Evolutionary conservation across 164 flowering plant genomes (phyloP).

Genomic region (Vitis riparia): DNA sequence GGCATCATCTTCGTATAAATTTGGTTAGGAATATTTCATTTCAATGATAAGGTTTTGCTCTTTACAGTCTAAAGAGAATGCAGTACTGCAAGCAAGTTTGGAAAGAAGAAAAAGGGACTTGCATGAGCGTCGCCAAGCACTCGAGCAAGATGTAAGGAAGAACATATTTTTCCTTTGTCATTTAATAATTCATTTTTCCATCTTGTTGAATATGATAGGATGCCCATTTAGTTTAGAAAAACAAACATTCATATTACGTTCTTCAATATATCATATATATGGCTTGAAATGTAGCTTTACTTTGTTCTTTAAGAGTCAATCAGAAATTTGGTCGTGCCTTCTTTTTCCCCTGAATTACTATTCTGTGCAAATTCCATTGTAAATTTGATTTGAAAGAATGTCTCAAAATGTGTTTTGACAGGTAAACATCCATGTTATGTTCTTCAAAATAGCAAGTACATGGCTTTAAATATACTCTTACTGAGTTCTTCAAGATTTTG

Average conservation of each 20-base stretch:
- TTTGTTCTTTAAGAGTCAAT: too few relatives aligned
- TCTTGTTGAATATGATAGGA: background rate
- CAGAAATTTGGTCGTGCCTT: too few relatives aligned
- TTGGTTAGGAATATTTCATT: background rate
- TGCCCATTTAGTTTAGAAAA: background rate
- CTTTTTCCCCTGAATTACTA: too few relatives aligned
- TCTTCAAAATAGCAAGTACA: background rate
- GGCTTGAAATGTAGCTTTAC: too few relatives aligned
- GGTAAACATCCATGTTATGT: background rate
- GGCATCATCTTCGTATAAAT: background rate
- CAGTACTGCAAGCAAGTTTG: slow-evolving; percentile 51
- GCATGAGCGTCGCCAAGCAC: slow-evolving; percentile 72
- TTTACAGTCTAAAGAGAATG: slow-evolving; percentile 60
- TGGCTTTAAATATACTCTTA: background rate
- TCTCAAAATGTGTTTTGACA: too few relatives aligned
- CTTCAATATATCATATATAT: too few relatives aligned
- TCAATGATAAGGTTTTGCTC: background rate
- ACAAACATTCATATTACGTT: too few relatives aligned
- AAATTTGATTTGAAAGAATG: too few relatives aligned
- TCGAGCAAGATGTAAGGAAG: slow-evolving; percentile 75
- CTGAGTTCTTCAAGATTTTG: too few relatives aligned
- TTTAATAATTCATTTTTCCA: background rate
- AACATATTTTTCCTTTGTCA: background rate
- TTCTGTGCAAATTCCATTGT: too few relatives aligned
- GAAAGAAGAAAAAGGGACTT: slow-evolving; percentile 62